Conservation (phyloP, 2,329 filamentous ascomycete species). For the Decorospora gaudefroyi region DNA sequence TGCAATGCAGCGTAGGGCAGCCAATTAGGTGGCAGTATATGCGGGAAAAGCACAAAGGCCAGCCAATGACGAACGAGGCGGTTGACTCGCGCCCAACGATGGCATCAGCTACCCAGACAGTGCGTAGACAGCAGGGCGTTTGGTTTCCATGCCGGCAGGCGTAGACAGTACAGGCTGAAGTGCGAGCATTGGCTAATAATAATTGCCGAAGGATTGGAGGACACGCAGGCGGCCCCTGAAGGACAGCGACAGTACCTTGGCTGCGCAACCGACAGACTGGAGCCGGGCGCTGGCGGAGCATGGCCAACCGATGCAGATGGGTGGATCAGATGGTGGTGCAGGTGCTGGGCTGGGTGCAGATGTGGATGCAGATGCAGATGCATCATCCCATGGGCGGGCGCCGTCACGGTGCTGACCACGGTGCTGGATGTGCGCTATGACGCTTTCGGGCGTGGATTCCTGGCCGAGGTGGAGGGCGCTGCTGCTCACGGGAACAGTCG, state of each 20-base stretch:
- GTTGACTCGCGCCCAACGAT: too few species aligned
- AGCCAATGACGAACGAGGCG: too few species aligned
- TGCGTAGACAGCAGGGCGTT: too few species aligned
- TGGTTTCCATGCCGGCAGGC: background rate
- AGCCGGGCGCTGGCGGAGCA: constrained; percentile 33
- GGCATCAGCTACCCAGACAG: too few species aligned
- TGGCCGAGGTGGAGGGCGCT: constrained; percentile 12
- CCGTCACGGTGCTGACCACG: constrained; percentile 33
- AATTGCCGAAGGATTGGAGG: constrained; percentile 3
- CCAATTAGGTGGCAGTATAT: too few species aligned
- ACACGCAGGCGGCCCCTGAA: background rate
- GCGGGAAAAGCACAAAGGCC: too few species aligned
- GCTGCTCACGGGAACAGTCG: background rate
- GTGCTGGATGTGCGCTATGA: constrained; percentile 36
- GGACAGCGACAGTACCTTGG: constrained; percentile 13
- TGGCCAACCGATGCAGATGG: constrained; percentile 36
- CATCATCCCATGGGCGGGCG: too few species aligned
- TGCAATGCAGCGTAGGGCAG: too few species aligned
- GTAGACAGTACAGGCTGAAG: background rate
- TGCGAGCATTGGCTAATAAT: constrained; percentile 2
- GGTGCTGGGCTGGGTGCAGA: too few species aligned
- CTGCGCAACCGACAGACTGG: constrained; percentile 38
- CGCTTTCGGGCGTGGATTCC: constrained; percentile 22
- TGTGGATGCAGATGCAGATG: too few species aligned
- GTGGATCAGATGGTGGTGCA: too few species aligned